Percentiles rank a stretch among this genome's conserved stretches.
These are phyloP conservation scores for Colletotrichum eremochloae DNA, from an alignment of 2,329 filamentous ascomycete genomes.

Conservation along the genomic window DNA sequence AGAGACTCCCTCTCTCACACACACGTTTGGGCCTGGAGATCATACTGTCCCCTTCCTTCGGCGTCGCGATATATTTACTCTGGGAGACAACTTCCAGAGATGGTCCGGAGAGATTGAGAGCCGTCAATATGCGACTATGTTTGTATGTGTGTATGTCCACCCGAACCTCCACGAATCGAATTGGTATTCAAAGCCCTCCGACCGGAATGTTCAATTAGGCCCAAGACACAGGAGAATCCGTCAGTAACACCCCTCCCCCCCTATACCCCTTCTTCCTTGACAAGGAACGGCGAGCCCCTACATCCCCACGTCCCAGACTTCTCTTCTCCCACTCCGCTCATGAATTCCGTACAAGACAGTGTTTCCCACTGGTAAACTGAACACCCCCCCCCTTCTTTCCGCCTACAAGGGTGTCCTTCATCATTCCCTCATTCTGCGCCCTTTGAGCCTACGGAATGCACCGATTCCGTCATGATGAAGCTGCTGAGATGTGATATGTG, in stretches of 20 bases:
- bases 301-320: neutral
- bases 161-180: neutral
- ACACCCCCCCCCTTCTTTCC: neutral
- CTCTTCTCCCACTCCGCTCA: neutral
- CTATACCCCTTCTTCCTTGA: constrained; percentile 8
- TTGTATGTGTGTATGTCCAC: neutral
- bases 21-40: neutral
- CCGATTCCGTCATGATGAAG: neutral
- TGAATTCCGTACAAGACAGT: neutral
- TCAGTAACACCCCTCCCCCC: neutral
- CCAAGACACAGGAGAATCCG: neutral
- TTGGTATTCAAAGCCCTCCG: neutral
- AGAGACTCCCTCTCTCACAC: neutral
- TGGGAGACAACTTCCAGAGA: neutral
- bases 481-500: constrained; percentile 25
- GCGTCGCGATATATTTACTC: neutral
- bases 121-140: neutral
- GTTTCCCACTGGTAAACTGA: neutral
- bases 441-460: neutral
- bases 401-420: neutral
- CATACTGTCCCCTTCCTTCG: neutral
- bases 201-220: neutral
- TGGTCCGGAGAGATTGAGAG: neutral
- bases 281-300: constrained; percentile 2
- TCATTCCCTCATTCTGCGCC: neutral